These are phyloP conservation scores for Globisporangium megalacanthum DNA, from an alignment of 352 stramenopile genomes.

Conservation along the genomic window DNA sequence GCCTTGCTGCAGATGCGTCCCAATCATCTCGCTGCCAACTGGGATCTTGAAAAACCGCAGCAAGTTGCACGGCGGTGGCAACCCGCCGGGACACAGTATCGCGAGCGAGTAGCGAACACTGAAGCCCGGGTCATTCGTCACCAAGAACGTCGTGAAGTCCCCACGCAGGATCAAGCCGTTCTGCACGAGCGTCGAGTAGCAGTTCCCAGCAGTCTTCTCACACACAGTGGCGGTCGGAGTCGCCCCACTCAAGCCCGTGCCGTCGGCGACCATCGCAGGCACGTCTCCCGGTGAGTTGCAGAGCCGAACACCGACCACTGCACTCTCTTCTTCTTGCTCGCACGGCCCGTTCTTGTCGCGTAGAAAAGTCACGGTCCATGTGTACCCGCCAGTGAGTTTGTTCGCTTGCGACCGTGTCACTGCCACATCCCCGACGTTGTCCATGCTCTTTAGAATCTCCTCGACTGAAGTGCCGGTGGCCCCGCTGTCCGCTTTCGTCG, in stretches of 20 bases:
- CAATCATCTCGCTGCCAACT: constrained; percentile 22
- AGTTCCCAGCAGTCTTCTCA: constrained; percentile 19
- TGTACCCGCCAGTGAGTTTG: constrained; percentile 87
- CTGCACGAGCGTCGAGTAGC: constrained; percentile 19
- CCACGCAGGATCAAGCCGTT: constrained; percentile 83
- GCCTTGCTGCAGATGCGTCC: constrained; percentile 22
- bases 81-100: constrained; percentile 21
- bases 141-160: constrained; percentile 86
- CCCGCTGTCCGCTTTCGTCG: constrained; percentile 82
- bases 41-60: constrained; percentile 31
- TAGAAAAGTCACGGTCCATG: constrained; percentile 95
- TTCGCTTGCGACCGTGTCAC: constrained; percentile 89
- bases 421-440: constrained; percentile 91
- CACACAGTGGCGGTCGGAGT: constrained; percentile 25
- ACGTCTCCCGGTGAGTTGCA: constrained; percentile 94
- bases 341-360: constrained; percentile 70
- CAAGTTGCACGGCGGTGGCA: constrained; percentile 16
- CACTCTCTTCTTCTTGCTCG: constrained; percentile 52
- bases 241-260: constrained; percentile 22
- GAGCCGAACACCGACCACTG: constrained; percentile 31
- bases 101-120: constrained; percentile 32
- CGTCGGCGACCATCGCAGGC: constrained; percentile 59
- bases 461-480: constrained; percentile 91
- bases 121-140: constrained; percentile 66
- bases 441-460: constrained; percentile 93